Conservation (phyloP, 148 eudicot genomes). For the Vaccinium myrtillus region DNA sequence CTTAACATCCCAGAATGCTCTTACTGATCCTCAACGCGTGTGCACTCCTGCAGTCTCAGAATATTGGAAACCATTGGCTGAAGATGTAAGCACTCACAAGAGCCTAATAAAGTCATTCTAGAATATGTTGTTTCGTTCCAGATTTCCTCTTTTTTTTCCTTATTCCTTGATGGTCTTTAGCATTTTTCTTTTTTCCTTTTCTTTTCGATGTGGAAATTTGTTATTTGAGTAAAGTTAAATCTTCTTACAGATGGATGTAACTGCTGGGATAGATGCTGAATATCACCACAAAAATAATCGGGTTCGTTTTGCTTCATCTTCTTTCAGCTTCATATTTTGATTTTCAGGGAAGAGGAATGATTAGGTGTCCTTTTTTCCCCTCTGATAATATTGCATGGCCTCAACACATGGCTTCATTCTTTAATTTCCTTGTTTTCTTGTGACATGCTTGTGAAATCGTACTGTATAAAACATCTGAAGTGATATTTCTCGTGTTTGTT, state of each 20-base stretch:
- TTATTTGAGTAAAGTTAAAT: constrained; percentile 7
- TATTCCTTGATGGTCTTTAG: not conserved
- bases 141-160: not conserved
- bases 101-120: constrained; percentile 14
- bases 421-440: not conserved
- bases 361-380: not conserved
- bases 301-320: constrained; percentile 41
- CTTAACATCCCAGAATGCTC: constrained; percentile 65
- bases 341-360: not conserved
- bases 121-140: not conserved
- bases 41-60: constrained; percentile 68
- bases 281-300: constrained; percentile 93
- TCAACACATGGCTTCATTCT: not conserved
- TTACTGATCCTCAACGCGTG: constrained; percentile 87
- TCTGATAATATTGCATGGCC: not conserved
- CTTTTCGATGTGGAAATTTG: not conserved
- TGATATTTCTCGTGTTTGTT: not conserved
- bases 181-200: not conserved
- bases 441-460: not conserved
- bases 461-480: not conserved
- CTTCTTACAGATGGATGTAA: constrained; percentile 73
- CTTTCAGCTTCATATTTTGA: not conserved
- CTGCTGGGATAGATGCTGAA: constrained; percentile 95
- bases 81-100: constrained; percentile 57
- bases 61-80: constrained; percentile 96